phyloP scores from a whole-genome alignment of 768 basidiomycete species.

The Boletus reticuloceps region DNA sequence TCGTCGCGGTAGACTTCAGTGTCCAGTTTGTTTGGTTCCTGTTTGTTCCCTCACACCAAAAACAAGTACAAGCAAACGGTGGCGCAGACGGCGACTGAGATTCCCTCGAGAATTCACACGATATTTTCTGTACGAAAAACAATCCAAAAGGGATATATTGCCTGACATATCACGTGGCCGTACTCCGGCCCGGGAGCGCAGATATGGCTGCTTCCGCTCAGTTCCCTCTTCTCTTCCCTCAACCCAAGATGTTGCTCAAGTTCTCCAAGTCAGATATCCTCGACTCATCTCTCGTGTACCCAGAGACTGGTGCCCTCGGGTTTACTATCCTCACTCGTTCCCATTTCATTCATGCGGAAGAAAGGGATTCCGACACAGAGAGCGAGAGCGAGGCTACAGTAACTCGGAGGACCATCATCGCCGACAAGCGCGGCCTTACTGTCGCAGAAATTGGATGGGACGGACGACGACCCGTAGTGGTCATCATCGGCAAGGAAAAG shows the following conservation, averaged over 20 bases:
- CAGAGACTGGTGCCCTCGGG: conserved; percentile 46
- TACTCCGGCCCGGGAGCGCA: too few relatives aligned
- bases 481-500: conserved; percentile 49
- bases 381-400: conserved; percentile 23
- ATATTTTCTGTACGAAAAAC: neutral
- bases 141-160: neutral
- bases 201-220: too few relatives aligned
- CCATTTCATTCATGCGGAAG: conserved; percentile 27
- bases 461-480: conserved; percentile 48
- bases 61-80: conserved; percentile 28
- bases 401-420: conserved; percentile 43
- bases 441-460: conserved; percentile 53
- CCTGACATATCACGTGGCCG: neutral
- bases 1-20: conserved; percentile 27
- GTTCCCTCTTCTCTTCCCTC: neutral
- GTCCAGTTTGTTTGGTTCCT: conserved; percentile 28
- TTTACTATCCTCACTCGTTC: conserved; percentile 49
- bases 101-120: conserved; percentile 8
- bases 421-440: conserved; percentile 38
- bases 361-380: conserved; percentile 30
- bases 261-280: conserved; percentile 59
- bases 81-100: conserved; percentile 6
- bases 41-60: conserved; percentile 29
- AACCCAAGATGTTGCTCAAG: conserved; percentile 49
- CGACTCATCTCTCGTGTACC: conserved; percentile 51